phyloP scores from a whole-genome alignment of 176 grass and related monocot species.

The Oryza brachyantha region DNA sequence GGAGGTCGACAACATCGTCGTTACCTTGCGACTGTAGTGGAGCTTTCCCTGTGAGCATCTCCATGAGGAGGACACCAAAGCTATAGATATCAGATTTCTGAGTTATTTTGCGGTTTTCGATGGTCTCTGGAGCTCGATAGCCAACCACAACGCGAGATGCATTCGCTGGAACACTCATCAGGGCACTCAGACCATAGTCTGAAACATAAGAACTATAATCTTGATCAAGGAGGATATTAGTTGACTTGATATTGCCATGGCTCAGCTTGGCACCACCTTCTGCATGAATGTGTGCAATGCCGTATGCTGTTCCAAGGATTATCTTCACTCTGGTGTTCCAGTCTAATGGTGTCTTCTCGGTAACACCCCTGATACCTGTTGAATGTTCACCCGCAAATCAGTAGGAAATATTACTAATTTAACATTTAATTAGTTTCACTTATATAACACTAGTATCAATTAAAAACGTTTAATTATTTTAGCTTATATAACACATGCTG shows the following conservation, averaged over 20 bases:
- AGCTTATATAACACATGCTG: not conserved
- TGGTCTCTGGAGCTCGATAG: constrained; percentile 78
- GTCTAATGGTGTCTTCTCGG: constrained; percentile 60
- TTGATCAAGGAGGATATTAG: constrained; percentile 72
- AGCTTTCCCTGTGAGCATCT: constrained; percentile 88
- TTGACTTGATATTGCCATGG: constrained; percentile 93
- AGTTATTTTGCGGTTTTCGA: constrained; percentile 69
- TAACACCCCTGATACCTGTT: constrained; percentile 53
- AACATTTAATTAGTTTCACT: not conserved
- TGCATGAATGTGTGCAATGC: constrained; percentile 65
- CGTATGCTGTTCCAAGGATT: constrained; percentile 73
- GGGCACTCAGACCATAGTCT: constrained; percentile 65
- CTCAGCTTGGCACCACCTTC: constrained; percentile 72
- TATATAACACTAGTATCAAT: not conserved
- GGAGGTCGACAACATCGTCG: constrained; percentile 76
- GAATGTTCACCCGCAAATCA: not conserved
- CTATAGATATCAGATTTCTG: constrained; percentile 92
- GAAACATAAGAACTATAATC: constrained; percentile 61
- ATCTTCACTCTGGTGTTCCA: constrained; percentile 86
- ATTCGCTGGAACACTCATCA: constrained; percentile 56
- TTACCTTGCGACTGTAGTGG: constrained; percentile 76
- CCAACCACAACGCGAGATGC: constrained; percentile 66
- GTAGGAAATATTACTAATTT: not conserved
- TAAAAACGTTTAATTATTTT: not conserved
- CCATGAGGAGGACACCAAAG: constrained; percentile 85